Conservation (phyloP, 257 asterid species). For the Linderniella brevidens region DNA sequence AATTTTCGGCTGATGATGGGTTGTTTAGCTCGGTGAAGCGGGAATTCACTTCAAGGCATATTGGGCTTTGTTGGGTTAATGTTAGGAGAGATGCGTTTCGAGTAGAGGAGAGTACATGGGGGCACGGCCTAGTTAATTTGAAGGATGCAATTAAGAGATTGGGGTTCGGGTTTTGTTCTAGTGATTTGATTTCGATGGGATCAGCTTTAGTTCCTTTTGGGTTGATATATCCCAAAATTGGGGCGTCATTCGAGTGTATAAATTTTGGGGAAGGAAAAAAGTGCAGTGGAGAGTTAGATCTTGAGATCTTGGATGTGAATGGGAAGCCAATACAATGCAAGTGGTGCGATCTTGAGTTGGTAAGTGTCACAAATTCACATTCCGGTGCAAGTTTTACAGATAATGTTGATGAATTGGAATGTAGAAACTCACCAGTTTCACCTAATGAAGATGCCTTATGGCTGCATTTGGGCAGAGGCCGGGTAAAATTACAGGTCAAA, state of each 20-base stretch:
- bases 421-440: slow-evolving; percentile 22
- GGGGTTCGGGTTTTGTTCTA: slow-evolving; percentile 76
- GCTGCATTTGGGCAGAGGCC: slow-evolving; percentile 23
- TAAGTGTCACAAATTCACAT: slow-evolving; percentile 20
- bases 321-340: slow-evolving; percentile 58
- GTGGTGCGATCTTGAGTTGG: slow-evolving; percentile 61
- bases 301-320: slow-evolving; percentile 54
- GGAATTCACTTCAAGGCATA: slow-evolving; percentile 30
- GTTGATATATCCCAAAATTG: slow-evolving; percentile 61
- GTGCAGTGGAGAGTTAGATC: slow-evolving; percentile 34
- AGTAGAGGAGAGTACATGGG: slow-evolving; percentile 12
- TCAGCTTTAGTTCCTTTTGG: slow-evolving; percentile 71
- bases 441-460: slow-evolving; percentile 16
- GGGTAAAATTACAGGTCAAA: slow-evolving; percentile 39
- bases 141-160: slow-evolving; percentile 28
- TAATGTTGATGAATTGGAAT: slow-evolving; percentile 12
- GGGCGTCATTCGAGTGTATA: slow-evolving; percentile 22
- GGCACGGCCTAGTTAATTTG: slow-evolving; percentile 10
- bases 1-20: slow-evolving; percentile 19
- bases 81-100: slow-evolving; percentile 22
- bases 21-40: slow-evolving; percentile 31
- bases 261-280: slow-evolving; percentile 16
- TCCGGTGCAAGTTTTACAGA: slow-evolving; percentile 16
- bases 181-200: slow-evolving; percentile 44
- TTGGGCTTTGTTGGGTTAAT: slow-evolving; percentile 74